Percentiles rank a stretch among this genome's conserved stretches.
Conservation (phyloP, 768 basidiomycete species). For the Tulasnella calospora region DNA sequence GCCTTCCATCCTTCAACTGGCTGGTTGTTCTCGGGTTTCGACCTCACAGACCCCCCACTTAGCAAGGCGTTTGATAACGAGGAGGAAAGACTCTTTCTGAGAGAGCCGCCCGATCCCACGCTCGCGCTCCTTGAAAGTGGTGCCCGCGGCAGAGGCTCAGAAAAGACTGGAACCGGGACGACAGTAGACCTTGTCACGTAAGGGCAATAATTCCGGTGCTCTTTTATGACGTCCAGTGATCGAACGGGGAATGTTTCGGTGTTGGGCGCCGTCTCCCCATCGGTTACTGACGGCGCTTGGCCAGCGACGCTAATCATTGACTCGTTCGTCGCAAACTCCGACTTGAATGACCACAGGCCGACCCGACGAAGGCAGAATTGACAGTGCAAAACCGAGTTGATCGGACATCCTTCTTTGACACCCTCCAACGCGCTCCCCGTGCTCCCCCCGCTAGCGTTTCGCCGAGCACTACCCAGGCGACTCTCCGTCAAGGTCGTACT, state of each 20-base stretch:
- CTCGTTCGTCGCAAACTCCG: background rate
- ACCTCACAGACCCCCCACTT: conserved; percentile 38
- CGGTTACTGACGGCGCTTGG: background rate
- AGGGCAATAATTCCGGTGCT: conserved; percentile 84
- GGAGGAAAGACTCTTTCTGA: conserved; percentile 22
- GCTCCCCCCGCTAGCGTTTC: conserved; percentile 8
- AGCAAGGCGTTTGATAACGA: conserved; percentile 30
- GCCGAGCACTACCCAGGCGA: background rate
- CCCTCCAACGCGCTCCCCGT: background rate
- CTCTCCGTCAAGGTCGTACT: background rate
- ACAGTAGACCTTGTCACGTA: conserved; percentile 45
- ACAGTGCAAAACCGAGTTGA: conserved; percentile 58
- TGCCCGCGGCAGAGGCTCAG: conserved; percentile 25
- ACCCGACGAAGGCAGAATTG: conserved; percentile 69
- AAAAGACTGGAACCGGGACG: conserved; percentile 25
- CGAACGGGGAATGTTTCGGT: conserved; percentile 35
- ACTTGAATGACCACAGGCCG: conserved; percentile 65
- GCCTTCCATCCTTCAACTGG: conserved; percentile 74
- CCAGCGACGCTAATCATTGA: background rate
- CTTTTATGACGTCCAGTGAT: conserved; percentile 68
- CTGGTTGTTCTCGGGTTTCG: conserved; percentile 19
- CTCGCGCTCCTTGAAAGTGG: conserved; percentile 21
- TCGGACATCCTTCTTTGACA: conserved; percentile 30
- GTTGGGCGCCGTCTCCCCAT: conserved; percentile 32
- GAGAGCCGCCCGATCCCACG: conserved; percentile 20